Evolutionary conservation across 108 stramenopile species (phyloP), one percentile per base, ranked within the genome.

Genomic region (Cyclotella atomus): DNA sequence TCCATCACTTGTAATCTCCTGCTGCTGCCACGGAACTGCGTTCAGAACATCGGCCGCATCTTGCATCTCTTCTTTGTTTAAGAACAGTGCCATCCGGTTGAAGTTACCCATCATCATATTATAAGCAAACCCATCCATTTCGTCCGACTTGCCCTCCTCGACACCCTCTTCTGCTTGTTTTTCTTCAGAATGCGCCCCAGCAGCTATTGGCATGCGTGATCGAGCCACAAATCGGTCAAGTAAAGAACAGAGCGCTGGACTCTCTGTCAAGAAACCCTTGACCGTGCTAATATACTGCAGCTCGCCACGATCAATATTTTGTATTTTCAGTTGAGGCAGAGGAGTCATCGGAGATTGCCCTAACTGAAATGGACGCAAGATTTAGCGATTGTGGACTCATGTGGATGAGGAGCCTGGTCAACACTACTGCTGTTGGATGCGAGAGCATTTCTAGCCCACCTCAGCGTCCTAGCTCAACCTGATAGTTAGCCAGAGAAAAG

Each of bases 21-120:
- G 70, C 50, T 71, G 69, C 43, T 71, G 66, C 89, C 88, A 89
- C 23, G 90, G 79, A 10, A 82, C 88, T 2, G 83, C 84, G 65
- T 95, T 95, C 65, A 95, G 65, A 9, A 95, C 82, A 57, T 89
- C 87, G 57, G 92, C 94, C 2, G 94, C 94, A 63, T 95, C 94
- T 14, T 80, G 82, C 53, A 79, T 78, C 65, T 94, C 90, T 38
- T 91, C 90, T 32, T 87, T 88, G 16, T 87, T 91, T 29, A 82
- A 73, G 54, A 91, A 94, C 36, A 94, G 71, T 23, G 89, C 83
- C 34, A 94, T 84, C 5, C 90, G 86, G 34, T 84, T 83, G 75
- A 85, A 94, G 65, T 94, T 94, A 0, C 93, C 93, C 90, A 94
- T 91, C 87, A 94, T 90, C 81, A 94, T 80, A 80, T 91, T 90